Evolutionary conservation across 306 rosid species (phyloP).

Genomic region (Cicer chorassanicum): DNA sequence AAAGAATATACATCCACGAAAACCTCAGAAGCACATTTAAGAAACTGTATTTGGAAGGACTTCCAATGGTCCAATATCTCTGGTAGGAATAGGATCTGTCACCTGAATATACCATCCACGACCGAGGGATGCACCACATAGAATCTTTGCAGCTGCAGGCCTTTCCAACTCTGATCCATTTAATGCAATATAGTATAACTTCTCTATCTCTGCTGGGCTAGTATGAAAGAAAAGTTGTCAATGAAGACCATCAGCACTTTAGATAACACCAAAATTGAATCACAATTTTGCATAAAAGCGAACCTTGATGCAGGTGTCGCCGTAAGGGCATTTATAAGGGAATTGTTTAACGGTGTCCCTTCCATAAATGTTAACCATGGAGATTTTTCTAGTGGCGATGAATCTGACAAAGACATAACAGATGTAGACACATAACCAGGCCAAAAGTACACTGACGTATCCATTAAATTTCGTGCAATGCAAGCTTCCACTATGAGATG

Average conservation of each 20-base stretch:
- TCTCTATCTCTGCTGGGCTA: slow-evolving; percentile 78
- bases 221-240: slow-evolving; percentile 47
- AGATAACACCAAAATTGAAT: slow-evolving; percentile 37
- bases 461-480: slow-evolving; percentile 72
- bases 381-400: slow-evolving; percentile 58
- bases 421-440: slow-evolving; percentile 69
- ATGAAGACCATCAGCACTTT: slow-evolving; percentile 45
- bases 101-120: slow-evolving; percentile 92
- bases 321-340: slow-evolving; percentile 62
- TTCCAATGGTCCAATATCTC: slow-evolving; percentile 37
- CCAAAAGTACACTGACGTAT: slow-evolving; percentile 74
- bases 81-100: slow-evolving; percentile 40
- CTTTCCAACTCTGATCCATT: slow-evolving; percentile 75
- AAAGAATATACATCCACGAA: slow-evolving; percentile 35
- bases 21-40: slow-evolving; percentile 29
- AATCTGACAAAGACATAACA: slow-evolving; percentile 51
- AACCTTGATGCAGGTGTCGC: slow-evolving; percentile 78
- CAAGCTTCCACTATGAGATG: slow-evolving; percentile 89
- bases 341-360: slow-evolving; percentile 64
- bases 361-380: slow-evolving; percentile 79
- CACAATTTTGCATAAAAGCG: slow-evolving; percentile 23
- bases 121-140: slow-evolving; percentile 80
- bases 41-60: slow-evolving; percentile 27
- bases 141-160: slow-evolving; percentile 73
- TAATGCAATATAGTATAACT: slow-evolving; percentile 68